phyloP scores from a whole-genome alignment of 495 filamentous ascomycete genomes.

The Coniosporium apollinis region DNA sequence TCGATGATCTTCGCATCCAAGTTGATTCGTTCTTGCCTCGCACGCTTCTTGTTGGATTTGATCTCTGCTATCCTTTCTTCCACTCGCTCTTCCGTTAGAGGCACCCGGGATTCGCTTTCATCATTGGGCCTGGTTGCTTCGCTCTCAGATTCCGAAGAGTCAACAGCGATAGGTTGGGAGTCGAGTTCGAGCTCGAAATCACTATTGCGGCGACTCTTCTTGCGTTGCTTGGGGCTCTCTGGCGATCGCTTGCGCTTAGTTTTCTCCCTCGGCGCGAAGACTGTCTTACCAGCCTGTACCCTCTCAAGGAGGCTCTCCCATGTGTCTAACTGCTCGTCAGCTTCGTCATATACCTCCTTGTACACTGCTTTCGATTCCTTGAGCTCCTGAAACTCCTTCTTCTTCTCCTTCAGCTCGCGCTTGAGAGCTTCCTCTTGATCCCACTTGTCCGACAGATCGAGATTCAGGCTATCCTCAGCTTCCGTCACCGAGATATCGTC shows the following conservation, averaged over 20 bases:
- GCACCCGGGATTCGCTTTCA: slow-evolving; percentile 1
- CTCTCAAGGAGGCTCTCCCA: slow-evolving; percentile 33
- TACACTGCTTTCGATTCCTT: slow-evolving; percentile 22
- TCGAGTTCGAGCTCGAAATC: slow-evolving; percentile 8
- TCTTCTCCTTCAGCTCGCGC: slow-evolving; percentile 19
- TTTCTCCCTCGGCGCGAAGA: slow-evolving; percentile 28
- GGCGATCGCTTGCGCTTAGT: slow-evolving; percentile 22
- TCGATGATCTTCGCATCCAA: slow-evolving; percentile 19
- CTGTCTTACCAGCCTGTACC: slow-evolving; percentile 29
- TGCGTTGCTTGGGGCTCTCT: slow-evolving; percentile 7
- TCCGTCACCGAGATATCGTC: slow-evolving; percentile 44
- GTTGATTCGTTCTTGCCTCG: slow-evolving; percentile 17
- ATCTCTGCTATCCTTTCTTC: slow-evolving; percentile 23
- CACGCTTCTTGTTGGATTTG: slow-evolving; percentile 22
- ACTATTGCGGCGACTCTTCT: slow-evolving; percentile 4
- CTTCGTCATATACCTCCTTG: slow-evolving; percentile 18
- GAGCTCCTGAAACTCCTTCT: slow-evolving; percentile 21
- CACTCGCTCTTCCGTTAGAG: slow-evolving; percentile 24
- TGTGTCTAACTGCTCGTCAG: slow-evolving; percentile 25
- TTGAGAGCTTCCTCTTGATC: slow-evolving; percentile 23
- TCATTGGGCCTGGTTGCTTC: slow-evolving; percentile 10
- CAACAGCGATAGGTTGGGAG: background rate
- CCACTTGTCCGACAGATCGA: slow-evolving; percentile 21
- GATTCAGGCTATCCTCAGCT: slow-evolving; percentile 29
- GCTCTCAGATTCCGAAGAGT: slow-evolving; percentile 16